phyloP scores from a whole-genome alignment of 495 filamentous ascomycete genomes.

The Aspergillus diversus region DNA sequence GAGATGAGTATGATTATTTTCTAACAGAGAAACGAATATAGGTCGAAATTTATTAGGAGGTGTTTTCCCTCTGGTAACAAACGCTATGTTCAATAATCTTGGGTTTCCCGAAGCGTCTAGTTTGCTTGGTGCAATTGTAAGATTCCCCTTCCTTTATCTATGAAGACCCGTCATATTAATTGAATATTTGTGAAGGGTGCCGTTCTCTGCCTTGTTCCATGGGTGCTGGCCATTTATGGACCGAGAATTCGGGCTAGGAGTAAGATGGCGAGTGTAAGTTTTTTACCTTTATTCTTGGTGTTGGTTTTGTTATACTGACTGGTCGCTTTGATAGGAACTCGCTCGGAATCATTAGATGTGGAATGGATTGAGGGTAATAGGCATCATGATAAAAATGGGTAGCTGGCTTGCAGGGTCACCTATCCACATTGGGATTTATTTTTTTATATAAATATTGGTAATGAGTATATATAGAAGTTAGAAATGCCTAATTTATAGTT shows the following conservation, averaged over 20 bases:
- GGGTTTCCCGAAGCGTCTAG: conserved; percentile 74
- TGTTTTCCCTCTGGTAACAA: conserved; percentile 77
- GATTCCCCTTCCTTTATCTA: conserved; percentile 12
- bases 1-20: neutral
- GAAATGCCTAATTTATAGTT: no score
- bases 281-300: neutral
- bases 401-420: no score
- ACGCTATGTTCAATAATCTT: conserved; percentile 70
- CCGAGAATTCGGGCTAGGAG: conserved; percentile 76
- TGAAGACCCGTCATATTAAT: neutral
- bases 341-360: conserved; percentile 17
- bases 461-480: no score
- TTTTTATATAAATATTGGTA: neutral
- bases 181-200: conserved; percentile 47
- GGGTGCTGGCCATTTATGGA: conserved; percentile 82
- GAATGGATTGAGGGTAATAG: neutral
- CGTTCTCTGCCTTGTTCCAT: conserved; percentile 77
- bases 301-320: conserved; percentile 19
- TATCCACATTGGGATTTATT: neutral
- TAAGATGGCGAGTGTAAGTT: conserved; percentile 67
- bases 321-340: conserved; percentile 29
- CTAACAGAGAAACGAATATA: conserved; percentile 7
- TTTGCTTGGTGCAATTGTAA: conserved; percentile 72
- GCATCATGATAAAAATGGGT: no score
- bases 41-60: conserved; percentile 83